These are phyloP conservation scores for Populus hybrid DNA, from an alignment of 441 rosid species.

Conservation along the genomic window DNA sequence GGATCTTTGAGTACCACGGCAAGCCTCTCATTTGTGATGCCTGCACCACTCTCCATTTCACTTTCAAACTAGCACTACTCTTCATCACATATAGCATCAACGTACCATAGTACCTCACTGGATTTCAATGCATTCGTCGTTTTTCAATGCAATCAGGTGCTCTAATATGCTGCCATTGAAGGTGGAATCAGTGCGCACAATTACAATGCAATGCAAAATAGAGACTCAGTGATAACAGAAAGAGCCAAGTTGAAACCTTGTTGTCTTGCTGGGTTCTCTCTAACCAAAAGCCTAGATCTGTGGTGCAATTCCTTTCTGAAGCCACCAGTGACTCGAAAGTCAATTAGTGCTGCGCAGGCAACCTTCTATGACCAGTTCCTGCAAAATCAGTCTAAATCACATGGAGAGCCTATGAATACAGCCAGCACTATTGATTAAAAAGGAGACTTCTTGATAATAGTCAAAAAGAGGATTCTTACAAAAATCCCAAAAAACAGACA, in stretches of 20 bases:
- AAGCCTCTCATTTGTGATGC: conserved; percentile 32
- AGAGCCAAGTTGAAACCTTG: neutral
- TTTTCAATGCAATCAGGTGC: neutral
- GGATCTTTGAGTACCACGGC: conserved; percentile 36
- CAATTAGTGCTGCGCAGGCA: neutral
- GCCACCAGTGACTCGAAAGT: neutral
- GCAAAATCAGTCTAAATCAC: neutral
- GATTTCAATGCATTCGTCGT: neutral
- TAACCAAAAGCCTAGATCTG: neutral
- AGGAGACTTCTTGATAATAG: neutral
- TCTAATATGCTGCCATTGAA: neutral
- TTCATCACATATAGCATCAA: conserved; percentile 37
- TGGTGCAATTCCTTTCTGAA: neutral
- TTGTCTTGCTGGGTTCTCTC: neutral
- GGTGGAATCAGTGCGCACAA: neutral
- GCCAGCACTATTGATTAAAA: neutral
- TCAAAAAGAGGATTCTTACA: neutral
- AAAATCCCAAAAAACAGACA: neutral
- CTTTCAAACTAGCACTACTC: conserved; percentile 28
- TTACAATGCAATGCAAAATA: neutral
- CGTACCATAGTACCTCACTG: neutral
- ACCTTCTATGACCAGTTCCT: neutral
- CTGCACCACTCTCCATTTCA: conserved; percentile 60
- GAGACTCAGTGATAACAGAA: neutral
- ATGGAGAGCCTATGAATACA: neutral